Evolutionary conservation across 352 stramenopile genomes (phyloP), one percentile per base, ranked within the genome.

Genomic region (Blastocystis sp.): DNA sequence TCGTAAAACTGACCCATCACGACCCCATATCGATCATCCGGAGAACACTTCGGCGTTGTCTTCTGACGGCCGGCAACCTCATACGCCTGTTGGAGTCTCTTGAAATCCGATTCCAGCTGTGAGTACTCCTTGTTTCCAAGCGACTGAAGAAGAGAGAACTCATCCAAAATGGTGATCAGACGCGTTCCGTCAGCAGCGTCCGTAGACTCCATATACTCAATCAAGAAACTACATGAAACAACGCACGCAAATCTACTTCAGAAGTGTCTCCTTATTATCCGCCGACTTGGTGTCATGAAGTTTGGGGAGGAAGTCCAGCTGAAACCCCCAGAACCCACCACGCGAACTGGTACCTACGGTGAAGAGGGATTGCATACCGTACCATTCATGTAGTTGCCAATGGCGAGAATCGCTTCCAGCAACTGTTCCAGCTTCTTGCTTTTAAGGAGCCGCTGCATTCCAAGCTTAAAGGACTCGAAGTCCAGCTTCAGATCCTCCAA

Each of bases 371-470:
- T 90, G 88, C 59, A 89, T 87, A 16, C 89, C 93, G n/a, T 88
- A 8, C 92, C 87, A 84, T 94, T 94, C 89, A 94, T 92, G 61
- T 92, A 92, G 87, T 94, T 94, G 0, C 91, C 91, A 29, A 94
- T 89, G 49, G 93, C 90, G 0, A 94, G 84, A 4, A 94, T 88
- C 8, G 92, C 87, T 16, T 91, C 67, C 11, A 94, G 69, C 49
- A 93, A 88, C 6, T 86, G 90, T 75, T 91, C 91, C 32, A 94
- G 90, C 65, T 93, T 91, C 16, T 77, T 71, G 40, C 90, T 93
- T 21, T 92, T 87, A 0, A 87, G 72, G 49, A 93, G 89, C 57
- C 93, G 90, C 0, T 79, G 89, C 49, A 90, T 92, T 0, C 91
- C 90, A 0, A 88, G 79, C 0, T 88, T 81, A 18, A 94, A 88